Conservation (phyloP, 768 basidiomycete species). For the Pseudohyphozyma bogoriensis region DNA sequence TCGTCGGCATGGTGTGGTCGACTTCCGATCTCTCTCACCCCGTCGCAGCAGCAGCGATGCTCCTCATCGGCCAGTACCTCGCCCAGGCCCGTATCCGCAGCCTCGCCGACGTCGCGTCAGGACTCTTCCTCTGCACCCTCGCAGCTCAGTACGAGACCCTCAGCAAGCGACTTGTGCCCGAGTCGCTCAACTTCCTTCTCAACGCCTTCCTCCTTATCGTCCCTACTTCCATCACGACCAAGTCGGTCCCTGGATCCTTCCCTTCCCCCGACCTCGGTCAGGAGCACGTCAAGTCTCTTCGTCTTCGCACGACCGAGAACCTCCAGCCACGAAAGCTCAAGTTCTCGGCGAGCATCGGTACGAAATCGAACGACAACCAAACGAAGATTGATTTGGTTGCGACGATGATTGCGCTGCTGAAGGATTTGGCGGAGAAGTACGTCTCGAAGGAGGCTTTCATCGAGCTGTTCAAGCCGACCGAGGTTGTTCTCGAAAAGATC, state of each 20-base stretch:
- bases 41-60: constrained; percentile 71
- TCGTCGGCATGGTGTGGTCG: constrained; percentile 77
- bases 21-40: constrained; percentile 89
- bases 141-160: constrained; percentile 62
- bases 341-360: constrained; percentile 43
- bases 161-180: constrained; percentile 80
- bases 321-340: constrained; percentile 44
- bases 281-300: constrained; percentile 25
- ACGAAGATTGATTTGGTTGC: constrained; percentile 62
- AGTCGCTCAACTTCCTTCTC: constrained; percentile 70
- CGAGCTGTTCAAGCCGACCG: constrained; percentile 67
- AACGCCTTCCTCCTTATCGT: constrained; percentile 63
- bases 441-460: constrained; percentile 49
- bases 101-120: constrained; percentile 64
- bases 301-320: constrained; percentile 32
- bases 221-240: constrained; percentile 42
- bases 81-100: constrained; percentile 69
- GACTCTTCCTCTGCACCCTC: constrained; percentile 78
- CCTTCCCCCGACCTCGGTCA: constrained; percentile 55
- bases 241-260: constrained; percentile 56
- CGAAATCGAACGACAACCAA: constrained; percentile 41
- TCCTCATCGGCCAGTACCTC: constrained; percentile 86
- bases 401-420: constrained; percentile 54
- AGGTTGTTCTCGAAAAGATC: constrained; percentile 49
- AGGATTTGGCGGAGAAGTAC: constrained; percentile 44